A percentile compares a stretch with the other conserved stretches of the same genome.
Conservation (phyloP, 2,329 filamentous ascomycete genomes). For the Neofusicoccum umdonicola region DNA sequence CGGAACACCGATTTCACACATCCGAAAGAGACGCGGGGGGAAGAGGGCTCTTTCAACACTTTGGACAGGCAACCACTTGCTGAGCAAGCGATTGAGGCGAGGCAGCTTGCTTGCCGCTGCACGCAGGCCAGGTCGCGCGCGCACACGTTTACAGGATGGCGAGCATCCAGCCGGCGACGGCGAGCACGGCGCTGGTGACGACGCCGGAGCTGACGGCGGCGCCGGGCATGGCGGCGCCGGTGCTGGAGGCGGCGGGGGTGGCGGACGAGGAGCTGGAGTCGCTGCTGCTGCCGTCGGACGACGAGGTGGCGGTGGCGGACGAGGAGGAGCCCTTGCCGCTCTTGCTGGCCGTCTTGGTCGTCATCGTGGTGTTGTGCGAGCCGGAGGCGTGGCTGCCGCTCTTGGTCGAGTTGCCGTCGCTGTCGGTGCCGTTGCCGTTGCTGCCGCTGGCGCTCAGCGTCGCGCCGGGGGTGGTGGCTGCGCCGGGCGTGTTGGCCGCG, state of each 20-base stretch:
- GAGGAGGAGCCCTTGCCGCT: background rate
- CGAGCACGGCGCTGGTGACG: background rate
- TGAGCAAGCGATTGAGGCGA: too few relatives aligned
- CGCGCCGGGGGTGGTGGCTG: background rate
- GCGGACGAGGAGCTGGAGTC: background rate
- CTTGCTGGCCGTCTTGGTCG: background rate
- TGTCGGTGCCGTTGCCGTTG: background rate
- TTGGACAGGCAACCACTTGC: too few relatives aligned
- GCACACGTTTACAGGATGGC: constrained; percentile 1
- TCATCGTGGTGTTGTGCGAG: background rate
- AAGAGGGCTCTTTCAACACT: too few relatives aligned
- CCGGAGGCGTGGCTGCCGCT: background rate
- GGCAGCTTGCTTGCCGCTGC: too few relatives aligned
- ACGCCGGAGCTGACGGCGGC: background rate
- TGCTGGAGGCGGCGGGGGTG: background rate
- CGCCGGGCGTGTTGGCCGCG: background rate
- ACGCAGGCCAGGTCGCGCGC: background rate
- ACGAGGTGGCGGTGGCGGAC: background rate
- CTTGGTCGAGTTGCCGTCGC: background rate
- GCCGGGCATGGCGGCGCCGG: background rate
- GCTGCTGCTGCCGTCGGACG: background rate
- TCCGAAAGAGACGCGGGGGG: too few relatives aligned
- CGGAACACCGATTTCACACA: too few relatives aligned
- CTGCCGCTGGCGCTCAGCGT: background rate
- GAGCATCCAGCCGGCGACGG: constrained; percentile 11